These are phyloP conservation scores for Botrytis squamosa DNA, from an alignment of 2,329 filamentous ascomycete species.

Conservation along the genomic window DNA sequence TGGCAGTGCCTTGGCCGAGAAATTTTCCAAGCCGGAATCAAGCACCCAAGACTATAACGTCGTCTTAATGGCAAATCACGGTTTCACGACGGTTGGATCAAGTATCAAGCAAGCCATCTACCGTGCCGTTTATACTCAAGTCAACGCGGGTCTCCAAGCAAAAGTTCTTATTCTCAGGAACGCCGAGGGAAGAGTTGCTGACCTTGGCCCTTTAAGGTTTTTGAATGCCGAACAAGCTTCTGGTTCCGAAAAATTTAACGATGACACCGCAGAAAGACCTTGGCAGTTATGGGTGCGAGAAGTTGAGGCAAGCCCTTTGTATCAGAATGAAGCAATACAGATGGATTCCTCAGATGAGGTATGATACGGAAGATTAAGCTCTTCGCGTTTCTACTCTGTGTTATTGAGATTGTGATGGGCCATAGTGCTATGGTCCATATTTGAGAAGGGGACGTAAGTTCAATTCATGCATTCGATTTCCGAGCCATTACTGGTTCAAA, in stretches of 20 bases:
- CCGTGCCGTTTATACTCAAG: constrained; percentile 45
- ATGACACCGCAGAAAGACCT: constrained; percentile 34
- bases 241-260: constrained; percentile 36
- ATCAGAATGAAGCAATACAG: constrained; percentile 22
- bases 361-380: constrained; percentile 4
- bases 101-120: constrained; percentile 45
- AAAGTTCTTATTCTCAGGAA: constrained; percentile 39
- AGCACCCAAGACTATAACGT: constrained; percentile 37
- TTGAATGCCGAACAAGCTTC: constrained; percentile 31
- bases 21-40: constrained; percentile 35
- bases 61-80: constrained; percentile 48
- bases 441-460: not conserved
- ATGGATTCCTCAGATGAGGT: not conserved
- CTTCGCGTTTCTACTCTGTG: not conserved
- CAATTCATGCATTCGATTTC: not conserved
- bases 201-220: not conserved
- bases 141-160: constrained; percentile 46
- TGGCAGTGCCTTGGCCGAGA: constrained; percentile 40
- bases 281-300: constrained; percentile 39
- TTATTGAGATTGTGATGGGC: not conserved
- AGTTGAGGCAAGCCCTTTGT: constrained; percentile 34
- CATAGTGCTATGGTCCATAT: constrained; percentile 2
- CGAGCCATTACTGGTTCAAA: not conserved
- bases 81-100: constrained; percentile 43
- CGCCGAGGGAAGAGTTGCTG: not conserved